Base-by-base conservation (phyloP, 2,329 filamentous ascomycete genomes). In the Fusarium nodosum region DNA sequence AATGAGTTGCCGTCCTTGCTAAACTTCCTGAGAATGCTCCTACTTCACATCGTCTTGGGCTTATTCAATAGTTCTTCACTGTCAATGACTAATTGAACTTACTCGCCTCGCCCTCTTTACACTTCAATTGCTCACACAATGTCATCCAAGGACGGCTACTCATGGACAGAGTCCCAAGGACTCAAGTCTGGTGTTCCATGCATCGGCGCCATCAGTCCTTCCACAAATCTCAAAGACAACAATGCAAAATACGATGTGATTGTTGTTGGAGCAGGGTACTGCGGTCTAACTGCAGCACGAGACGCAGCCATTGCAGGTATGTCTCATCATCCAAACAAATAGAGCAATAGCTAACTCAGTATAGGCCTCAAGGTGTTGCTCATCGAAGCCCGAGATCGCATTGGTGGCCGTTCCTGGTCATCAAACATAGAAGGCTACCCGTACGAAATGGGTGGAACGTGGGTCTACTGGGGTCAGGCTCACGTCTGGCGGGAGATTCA, bases 391-490 rank as follows among this genome's bases (percentile, higher is more conserved):
- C 78, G 84, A 18, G 82, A 86, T 65, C 76, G 83, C 1, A 82
- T 85, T 50, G 83, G 83, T 18, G 83, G 84, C 2, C 79, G 83
- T 0, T 82, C 82, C 3, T 85, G 81, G 80, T 81, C 80, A 0
- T 79, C 81, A 18, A 79, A 83, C 33, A 81, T 83, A 10, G 77
- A 75, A 0, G 82, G 81, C 0, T 81, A 84, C 16, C 78, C 78
- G 0, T 84, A 79, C 50, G 84, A 85, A 52, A 81, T 86, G 79
- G 84, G 84, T 0, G 84, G 84, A 0, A 84, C 83, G 0, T 86
- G 82, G 82, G 77, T 85, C 0, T 80, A 81, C 55, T 84, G 82
- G 82, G 75, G 76, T 3, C 81, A 83, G 50, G 74, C 82, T 0
- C 79, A 82, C 33, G 73, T 83, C 4, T 83, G 79, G 78, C 75